phyloP scores from a whole-genome alignment of 768 basidiomycete species.

The Gloeostereum incarnatum region DNA sequence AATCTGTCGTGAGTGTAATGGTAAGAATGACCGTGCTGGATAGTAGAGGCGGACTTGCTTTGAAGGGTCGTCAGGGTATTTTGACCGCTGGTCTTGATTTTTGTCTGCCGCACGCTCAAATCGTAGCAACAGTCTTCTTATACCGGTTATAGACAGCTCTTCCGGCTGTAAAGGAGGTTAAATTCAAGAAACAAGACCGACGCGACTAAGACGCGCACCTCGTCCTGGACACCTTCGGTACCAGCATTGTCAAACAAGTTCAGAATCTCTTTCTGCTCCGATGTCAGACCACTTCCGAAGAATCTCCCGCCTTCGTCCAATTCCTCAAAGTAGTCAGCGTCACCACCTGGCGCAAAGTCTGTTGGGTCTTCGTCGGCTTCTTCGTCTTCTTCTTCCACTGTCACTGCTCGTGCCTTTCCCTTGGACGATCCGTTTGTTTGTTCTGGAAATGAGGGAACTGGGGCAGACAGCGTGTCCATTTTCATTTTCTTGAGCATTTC shows the following conservation, averaged over 20 bases:
- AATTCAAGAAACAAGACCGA: conserved; percentile 13
- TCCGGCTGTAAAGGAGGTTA: conserved; percentile 40
- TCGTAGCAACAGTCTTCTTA: conserved; percentile 65
- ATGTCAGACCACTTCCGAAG: conserved; percentile 88
- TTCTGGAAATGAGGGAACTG: conserved; percentile 6
- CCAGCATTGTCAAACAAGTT: conserved; percentile 85
- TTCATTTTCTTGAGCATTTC: conserved; percentile 81
- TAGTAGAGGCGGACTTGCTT: conserved; percentile 39
- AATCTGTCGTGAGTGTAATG: conserved; percentile 53
- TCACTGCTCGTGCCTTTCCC: conserved; percentile 30
- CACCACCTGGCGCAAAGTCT: conserved; percentile 75
- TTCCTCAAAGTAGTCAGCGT: conserved; percentile 85
- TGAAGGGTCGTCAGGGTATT: conserved; percentile 85
- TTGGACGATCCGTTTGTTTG: conserved; percentile 14
- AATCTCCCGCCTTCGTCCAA: conserved; percentile 91
- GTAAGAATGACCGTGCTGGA: conserved; percentile 4
- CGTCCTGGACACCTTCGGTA: conserved; percentile 53
- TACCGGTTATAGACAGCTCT: conserved; percentile 56
- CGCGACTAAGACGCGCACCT: conserved; percentile 36
- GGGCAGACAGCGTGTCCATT: conserved; percentile 29
- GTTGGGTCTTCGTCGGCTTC: conserved; percentile 19
- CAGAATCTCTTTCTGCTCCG: conserved; percentile 90
- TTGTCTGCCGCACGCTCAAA: conserved; percentile 90
- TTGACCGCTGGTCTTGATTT: conserved; percentile 95
- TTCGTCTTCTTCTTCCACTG: conserved; percentile 48